These are phyloP conservation scores for Beta macrorhiza DNA, from an alignment of 179 eudicot species.

Conservation along the genomic window DNA sequence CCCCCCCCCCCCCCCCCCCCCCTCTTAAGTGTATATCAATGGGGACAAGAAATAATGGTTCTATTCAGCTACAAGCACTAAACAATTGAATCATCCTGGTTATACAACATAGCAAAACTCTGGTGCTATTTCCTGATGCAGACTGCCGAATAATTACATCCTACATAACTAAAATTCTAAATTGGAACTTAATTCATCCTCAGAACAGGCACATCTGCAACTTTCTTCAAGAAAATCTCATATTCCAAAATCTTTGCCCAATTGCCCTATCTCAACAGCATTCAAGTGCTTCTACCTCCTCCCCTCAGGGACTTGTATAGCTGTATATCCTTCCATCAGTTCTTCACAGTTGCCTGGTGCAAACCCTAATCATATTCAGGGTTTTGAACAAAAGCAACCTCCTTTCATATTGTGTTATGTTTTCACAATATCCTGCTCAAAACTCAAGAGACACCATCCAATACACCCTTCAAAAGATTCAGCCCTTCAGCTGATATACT, in stretches of 20 bases:
- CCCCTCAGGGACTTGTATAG: constrained; percentile 14
- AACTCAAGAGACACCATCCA: constrained; percentile 37
- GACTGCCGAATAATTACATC: constrained; percentile 27
- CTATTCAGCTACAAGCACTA: constrained; percentile 25
- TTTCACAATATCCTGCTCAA: background rate
- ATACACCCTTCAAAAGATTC: constrained; percentile 39
- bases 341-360: constrained; percentile 6
- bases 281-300: background rate
- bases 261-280: constrained; percentile 7
- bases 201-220: background rate
- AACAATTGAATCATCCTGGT: constrained; percentile 21
- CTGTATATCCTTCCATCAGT: background rate
- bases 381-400: background rate
- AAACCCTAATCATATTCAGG: constrained; percentile 5
- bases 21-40: background rate
- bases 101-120: constrained; percentile 31
- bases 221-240: background rate
- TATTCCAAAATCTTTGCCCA: background rate
- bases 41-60: constrained; percentile 1
- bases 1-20: too few relatives aligned
- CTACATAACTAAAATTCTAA: constrained; percentile 25
- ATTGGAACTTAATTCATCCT: constrained; percentile 17
- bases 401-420: background rate
- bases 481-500: constrained; percentile 48
- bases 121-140: constrained; percentile 31